Conservation (phyloP, 139 green algal genomes). For the Volvox africanus region DNA sequence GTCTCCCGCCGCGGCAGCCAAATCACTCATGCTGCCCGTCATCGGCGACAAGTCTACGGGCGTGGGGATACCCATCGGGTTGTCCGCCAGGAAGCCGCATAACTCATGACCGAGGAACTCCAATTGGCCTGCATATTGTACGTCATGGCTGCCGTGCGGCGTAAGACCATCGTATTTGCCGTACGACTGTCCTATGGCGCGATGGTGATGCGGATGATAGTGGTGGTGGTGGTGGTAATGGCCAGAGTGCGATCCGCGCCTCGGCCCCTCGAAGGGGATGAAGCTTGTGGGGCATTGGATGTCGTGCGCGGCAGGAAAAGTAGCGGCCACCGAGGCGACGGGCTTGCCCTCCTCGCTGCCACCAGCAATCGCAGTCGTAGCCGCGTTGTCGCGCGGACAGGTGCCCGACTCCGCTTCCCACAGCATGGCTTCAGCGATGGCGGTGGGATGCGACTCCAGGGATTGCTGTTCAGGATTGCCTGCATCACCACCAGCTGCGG, state of each 20-base stretch:
- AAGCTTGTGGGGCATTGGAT: background rate
- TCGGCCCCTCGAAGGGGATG: background rate
- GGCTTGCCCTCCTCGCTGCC: background rate
- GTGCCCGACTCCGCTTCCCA: background rate
- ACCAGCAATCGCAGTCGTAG: background rate
- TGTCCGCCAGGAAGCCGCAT: background rate
- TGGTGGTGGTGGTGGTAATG: background rate
- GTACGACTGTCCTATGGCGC: background rate
- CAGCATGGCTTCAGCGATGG: background rate
- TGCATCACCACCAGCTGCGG: no score
- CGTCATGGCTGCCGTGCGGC: background rate
- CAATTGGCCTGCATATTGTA: background rate
- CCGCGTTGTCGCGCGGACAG: background rate
- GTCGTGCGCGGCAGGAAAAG: background rate
- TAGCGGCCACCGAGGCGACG: background rate
- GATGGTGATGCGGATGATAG: background rate
- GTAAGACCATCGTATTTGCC: background rate
- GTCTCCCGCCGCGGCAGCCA: background rate
- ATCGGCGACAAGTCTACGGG: slow-evolving; percentile 39
- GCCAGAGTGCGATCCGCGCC: background rate
- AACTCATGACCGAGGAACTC: background rate
- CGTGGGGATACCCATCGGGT: slow-evolving; percentile 34
- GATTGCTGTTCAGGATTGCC: background rate
- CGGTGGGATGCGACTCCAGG: background rate
- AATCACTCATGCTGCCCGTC: slow-evolving; percentile 45